A percentile compares a stretch with the other conserved stretches of the same genome.
phyloP scores from a whole-genome alignment of 225 moss, liverwort and hornwort species.

The Ulota crispa region DNA sequence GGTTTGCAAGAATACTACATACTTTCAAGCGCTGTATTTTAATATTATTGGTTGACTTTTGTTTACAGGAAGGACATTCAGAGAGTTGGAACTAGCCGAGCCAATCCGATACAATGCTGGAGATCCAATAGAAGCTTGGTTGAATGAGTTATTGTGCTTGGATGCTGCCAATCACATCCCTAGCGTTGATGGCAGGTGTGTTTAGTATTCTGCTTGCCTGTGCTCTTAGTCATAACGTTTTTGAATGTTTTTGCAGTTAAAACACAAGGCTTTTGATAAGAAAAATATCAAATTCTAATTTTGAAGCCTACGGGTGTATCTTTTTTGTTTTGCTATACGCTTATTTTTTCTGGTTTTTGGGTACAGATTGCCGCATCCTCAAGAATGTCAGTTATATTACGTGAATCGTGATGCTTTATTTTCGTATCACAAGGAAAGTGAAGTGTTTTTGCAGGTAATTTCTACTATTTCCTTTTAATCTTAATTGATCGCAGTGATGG shows the following conservation, averaged over 20 bases:
- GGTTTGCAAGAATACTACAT: not conserved
- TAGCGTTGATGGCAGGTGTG: slow-evolving; percentile 74
- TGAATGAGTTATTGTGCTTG: slow-evolving; percentile 83
- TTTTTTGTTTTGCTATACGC: not conserved
- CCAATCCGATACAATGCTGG: slow-evolving; percentile 94
- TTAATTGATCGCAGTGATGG: not conserved
- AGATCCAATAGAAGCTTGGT: slow-evolving; percentile 91
- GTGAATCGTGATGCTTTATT: slow-evolving; percentile 95
- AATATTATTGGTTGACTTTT: not conserved
- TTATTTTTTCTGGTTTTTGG: slow-evolving; percentile 6
- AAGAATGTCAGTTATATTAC: slow-evolving; percentile 93
- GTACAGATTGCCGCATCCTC: slow-evolving; percentile 83
- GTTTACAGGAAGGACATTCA: slow-evolving; percentile 76
- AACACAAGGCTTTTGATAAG: not conserved
- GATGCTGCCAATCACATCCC: slow-evolving; percentile 95
- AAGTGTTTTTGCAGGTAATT: slow-evolving; percentile 83
- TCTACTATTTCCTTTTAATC: not conserved
- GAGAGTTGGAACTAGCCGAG: slow-evolving; percentile 86
- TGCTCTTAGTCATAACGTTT: not conserved
- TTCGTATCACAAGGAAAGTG: slow-evolving; percentile 93
- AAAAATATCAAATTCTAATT: not conserved
- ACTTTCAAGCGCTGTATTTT: not conserved
- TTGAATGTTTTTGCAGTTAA: not conserved
- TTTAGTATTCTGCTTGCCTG: slow-evolving; percentile 5
- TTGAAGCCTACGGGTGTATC: not conserved